Evolutionary conservation across 2,329 filamentous ascomycete genomes (phyloP), one percentile per base, ranked within the genome.

Genomic region (Aaosphaeria pasadenensis): DNA sequence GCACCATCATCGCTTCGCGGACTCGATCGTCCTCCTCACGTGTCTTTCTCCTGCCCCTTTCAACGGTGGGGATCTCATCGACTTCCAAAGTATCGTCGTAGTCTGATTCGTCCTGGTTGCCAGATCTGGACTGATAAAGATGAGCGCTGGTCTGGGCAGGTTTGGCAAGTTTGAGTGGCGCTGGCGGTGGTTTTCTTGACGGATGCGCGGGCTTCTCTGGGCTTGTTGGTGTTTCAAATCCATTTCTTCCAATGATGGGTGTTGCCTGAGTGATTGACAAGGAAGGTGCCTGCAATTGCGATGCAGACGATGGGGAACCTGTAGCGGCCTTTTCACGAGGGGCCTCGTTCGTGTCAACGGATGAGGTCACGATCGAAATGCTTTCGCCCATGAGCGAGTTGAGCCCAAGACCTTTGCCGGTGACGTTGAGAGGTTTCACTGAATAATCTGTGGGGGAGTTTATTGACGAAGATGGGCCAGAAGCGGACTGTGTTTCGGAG

Each of bases 11-110:
- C 11, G 83, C 76, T 63, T 92, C 89, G 42, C 91, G 83, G 46
- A 89, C 82, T 46, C 80, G 79, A 57, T 96, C 90, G 60, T 96
- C 91, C 52, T 96, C 89, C 66, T 92, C 90, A 45, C 91, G 82
- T 3, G 91, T 96, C 69, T 87, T 89, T 58, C 89, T 80, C 50
- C 91, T 82, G 6, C 91, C 92, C 52, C 91, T 81, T 45, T 83
- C 72, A 33, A 79, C 72, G 5, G 72, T 66, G 0, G 79, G 74
- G 43, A 85, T 75, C 53, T 87, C 85, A 40, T 86, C 80, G 4
- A 86, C 83, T 52, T 89, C 86, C 9, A 89, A 71, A 33, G 88
- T 79, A 53, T 91, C 87, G 50, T 94, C 89, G 57, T 91, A 94
- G 54, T 95, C 91, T 0, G 89, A 91, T 50, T 89, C 89, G 0